These are phyloP conservation scores for Blakeslea trispora DNA, from an alignment of 371 early-diverging fungal species.

Conservation along the genomic window DNA sequence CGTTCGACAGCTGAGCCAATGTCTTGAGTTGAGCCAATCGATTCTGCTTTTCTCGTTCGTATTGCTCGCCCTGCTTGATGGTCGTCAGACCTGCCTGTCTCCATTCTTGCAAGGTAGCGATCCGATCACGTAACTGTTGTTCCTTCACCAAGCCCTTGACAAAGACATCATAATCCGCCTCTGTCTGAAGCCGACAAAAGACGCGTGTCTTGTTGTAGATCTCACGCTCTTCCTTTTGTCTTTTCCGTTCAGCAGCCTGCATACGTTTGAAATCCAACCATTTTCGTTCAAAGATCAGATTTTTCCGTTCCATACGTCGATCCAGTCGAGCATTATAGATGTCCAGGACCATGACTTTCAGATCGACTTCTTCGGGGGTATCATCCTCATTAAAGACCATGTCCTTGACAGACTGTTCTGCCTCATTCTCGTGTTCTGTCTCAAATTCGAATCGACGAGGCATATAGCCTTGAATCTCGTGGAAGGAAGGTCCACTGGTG, in stretches of 20 bases:
- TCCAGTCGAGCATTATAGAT: constrained; percentile 91
- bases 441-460: constrained; percentile 98
- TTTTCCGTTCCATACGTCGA: constrained; percentile 82
- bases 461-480: constrained; percentile 98
- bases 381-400: constrained; percentile 90
- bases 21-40: constrained; percentile 45
- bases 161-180: constrained; percentile 81
- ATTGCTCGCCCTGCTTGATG: constrained; percentile 72
- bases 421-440: constrained; percentile 95
- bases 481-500: constrained; percentile 89
- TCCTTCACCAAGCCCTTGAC: constrained; percentile 82
- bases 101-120: constrained; percentile 89
- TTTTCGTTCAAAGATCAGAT: constrained; percentile 84
- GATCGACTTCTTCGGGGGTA: constrained; percentile 81
- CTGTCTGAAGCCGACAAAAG: constrained; percentile 87
- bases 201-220: constrained; percentile 77
- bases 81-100: constrained; percentile 86
- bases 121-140: constrained; percentile 69
- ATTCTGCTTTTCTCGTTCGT: constrained; percentile 63
- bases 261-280: constrained; percentile 86
- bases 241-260: constrained; percentile 76
- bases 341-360: constrained; percentile 90
- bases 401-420: constrained; percentile 93
- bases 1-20: constrained; percentile 41
- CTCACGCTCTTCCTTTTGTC: constrained; percentile 85